Evolutionary conservation across 108 stramenopile genomes (phyloP), one percentile per base, ranked within the genome.

Genomic region (Chaetoceros tenuissimus): DNA sequence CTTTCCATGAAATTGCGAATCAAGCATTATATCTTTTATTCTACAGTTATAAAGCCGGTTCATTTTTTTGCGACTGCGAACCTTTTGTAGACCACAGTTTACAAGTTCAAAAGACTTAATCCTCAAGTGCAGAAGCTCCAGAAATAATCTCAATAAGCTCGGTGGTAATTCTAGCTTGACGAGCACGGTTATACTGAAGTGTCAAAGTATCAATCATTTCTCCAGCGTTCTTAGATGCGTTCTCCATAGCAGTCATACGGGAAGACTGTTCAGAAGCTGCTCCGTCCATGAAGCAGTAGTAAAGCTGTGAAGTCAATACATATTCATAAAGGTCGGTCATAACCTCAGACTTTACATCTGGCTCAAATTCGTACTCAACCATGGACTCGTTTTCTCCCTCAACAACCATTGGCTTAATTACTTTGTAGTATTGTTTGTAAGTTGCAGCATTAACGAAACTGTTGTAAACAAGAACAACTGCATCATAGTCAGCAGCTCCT

Each of bases 81-180:
- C n/a, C n/a, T n/a, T n/a, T n/a, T n/a, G n/a, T n/a, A n/a, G n/a
- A n/a, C n/a, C n/a, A n/a, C n/a, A n/a, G n/a, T n/a, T n/a, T n/a
- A n/a, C n/a, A n/a, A n/a, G n/a, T n/a, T n/a, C n/a, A n/a, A n/a
- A n/a, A n/a, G n/a, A n/a, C 48, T 80, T 85, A 85, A 50, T 66
- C 89, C 67, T 98, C 96, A 57, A 99, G 85, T 24, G 99, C 98
- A 55, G 97, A 94, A 30, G 99, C 99, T 67, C 99, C 99, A 40
- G 98, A 99, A 74, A 99, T 98, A 89, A 99, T 99, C 81, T 99
- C 99, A 67, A 99, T 99, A 62, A 99, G 99, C 88, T 99, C 99
- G 29, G 99, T 99, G 60, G 98, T 99, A 83, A 99, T 99, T 67
- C 97, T 86, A 58, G 98, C 92, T 90, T 99, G 99, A 76, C 99